Percentiles rank a stretch among this genome's conserved stretches.
Evolutionary conservation across 78 protist genomes (phyloP).

Genomic region (Dictyostelium firmibasis): DNA sequence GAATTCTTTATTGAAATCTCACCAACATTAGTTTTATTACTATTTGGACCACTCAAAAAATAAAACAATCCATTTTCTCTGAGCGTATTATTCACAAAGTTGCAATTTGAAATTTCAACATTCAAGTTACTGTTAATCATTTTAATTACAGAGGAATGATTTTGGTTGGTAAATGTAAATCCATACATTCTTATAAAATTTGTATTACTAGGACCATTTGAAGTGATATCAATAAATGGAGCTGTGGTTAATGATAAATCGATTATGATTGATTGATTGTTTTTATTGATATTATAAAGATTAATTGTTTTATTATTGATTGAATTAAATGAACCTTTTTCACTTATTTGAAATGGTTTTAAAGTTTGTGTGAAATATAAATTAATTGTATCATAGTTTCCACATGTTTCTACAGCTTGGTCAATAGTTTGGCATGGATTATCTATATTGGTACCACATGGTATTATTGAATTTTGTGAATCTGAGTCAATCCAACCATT

Average conservation of each 20-base stretch:
- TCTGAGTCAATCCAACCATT: neutral
- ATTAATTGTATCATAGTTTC: neutral
- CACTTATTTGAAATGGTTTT: neutral
- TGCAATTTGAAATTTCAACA: neutral
- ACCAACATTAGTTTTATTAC: neutral
- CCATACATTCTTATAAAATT: neutral
- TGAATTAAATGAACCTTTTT: neutral
- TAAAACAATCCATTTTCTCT: neutral
- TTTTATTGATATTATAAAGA: neutral
- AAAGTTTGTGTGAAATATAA: neutral
- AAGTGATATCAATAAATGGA: neutral
- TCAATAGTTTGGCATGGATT: neutral
- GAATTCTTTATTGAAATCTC: neutral
- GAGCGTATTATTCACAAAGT: neutral
- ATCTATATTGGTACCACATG: neutral
- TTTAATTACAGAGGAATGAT: neutral
- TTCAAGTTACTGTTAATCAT: neutral
- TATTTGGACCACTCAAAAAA: neutral
- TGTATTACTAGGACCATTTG: neutral
- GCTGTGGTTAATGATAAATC: neutral
- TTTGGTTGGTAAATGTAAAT: neutral
- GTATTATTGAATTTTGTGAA: neutral
- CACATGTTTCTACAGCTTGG: neutral
- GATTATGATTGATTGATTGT: neutral
- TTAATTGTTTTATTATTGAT: neutral